Base-by-base conservation (phyloP, 345 rosid species). In the Syzygium aqueum region DNA sequence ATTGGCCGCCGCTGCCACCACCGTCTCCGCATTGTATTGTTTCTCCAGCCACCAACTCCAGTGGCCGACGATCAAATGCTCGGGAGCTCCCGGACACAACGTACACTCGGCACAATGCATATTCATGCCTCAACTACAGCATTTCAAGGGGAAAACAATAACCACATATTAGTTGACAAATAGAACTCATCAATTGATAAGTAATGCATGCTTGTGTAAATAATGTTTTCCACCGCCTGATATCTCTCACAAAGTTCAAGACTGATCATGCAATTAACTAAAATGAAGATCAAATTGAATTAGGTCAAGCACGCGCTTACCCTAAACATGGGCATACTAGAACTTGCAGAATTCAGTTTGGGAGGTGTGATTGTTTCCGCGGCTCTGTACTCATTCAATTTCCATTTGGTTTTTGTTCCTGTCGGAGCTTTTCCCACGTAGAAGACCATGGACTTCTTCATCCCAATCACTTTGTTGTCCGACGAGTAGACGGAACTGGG, bases 31-130 rank as follows among this genome's bases (percentile, higher is more conserved):
- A 86, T 92, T 89, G 51, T 37, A 30, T 21, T 22, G 46, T 56
- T 65, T 52, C 65, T 56, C 49, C 22, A 8, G 86, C 78, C 84
- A 40, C 90, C 89, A 80, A 90, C 91, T 86, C 91, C 94, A 87
- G 87, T 6, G 97, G 98, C 63, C 99, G 98, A 85, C 97, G 94
- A 83, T 97, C 97, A 88, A 95, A 97, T 77, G 99, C 96, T 87
- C 95, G 93, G 14, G 85, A 89, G 94, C 91, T 92, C 89, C 98
- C 96, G 16, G 98, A 94, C 86, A 90, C 89, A 88, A 94, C 90
- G 85, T 96, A 96, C 88, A 97, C 91, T 59, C 97, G 96, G 87
- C 98, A 96, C 92, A 97, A 85, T 84, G 95, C 94, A 91, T 92
- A 93, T 83, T 97, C 98, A 86, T 91, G 93, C 90, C 99, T 94